These are phyloP conservation scores for Verticillium nubilum DNA, from an alignment of 2,329 filamentous ascomycete genomes.

Conservation along the genomic window DNA sequence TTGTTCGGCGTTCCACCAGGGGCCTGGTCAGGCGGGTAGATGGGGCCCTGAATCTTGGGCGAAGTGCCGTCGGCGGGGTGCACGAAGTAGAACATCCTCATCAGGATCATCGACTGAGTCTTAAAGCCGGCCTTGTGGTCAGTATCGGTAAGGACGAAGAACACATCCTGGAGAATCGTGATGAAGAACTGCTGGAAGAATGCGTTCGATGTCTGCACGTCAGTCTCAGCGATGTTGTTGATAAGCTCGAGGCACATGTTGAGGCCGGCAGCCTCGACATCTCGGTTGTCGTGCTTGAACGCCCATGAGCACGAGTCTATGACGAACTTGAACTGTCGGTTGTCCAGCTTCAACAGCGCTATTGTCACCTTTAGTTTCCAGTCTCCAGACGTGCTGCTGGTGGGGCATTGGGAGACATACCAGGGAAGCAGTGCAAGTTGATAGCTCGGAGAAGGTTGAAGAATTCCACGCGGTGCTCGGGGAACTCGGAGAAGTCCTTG, in stretches of 20 bases:
- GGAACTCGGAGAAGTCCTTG: slow-evolving; percentile 99
- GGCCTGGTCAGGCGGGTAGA: slow-evolving; percentile 82
- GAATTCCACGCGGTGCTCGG: slow-evolving; percentile 98
- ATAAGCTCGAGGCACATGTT: slow-evolving; percentile 98
- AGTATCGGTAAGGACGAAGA: slow-evolving; percentile 95
- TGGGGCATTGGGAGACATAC: slow-evolving; percentile 23
- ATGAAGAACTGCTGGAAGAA: slow-evolving; percentile 99
- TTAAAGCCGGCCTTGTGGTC: slow-evolving; percentile 99
- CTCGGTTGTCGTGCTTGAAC: slow-evolving; percentile 99
- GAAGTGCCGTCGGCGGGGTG: slow-evolving; percentile 60
- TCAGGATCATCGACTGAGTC: slow-evolving; percentile 88
- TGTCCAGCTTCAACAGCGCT: slow-evolving; percentile 87
- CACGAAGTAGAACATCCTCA: slow-evolving; percentile 96
- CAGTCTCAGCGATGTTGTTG: slow-evolving; percentile 93
- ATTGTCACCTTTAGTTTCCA: background rate
- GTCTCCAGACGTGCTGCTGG: background rate
- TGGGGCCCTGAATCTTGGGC: slow-evolving; percentile 86
- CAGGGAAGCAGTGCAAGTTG: slow-evolving; percentile 95
- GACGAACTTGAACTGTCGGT: slow-evolving; percentile 97
- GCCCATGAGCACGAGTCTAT: slow-evolving; percentile 99
- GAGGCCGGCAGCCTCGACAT: slow-evolving; percentile 91
- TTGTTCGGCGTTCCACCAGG: slow-evolving; percentile 78
- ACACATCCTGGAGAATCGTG: slow-evolving; percentile 91
- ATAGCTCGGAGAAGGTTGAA: slow-evolving; percentile 96
- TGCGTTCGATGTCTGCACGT: slow-evolving; percentile 76